Conservation (phyloP, 2,329 filamentous ascomycete genomes). For the Ascochyta fabae region DNA sequence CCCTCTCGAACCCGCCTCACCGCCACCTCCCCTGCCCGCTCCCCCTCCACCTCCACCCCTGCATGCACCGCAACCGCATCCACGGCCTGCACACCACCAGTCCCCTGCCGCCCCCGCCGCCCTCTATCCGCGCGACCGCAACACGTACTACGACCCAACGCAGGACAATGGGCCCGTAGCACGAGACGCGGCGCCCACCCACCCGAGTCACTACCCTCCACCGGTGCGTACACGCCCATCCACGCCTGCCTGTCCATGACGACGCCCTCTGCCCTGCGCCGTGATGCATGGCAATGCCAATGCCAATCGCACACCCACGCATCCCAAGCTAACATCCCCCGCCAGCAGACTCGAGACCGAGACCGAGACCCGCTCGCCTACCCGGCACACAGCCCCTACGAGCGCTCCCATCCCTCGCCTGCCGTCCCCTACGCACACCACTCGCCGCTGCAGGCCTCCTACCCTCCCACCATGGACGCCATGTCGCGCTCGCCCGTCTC, state of each 20-base stretch:
- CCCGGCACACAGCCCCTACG: slow-evolving; percentile 42
- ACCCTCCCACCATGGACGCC: slow-evolving; percentile 43
- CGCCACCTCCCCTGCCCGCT: too few relatives aligned
- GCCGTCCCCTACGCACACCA: slow-evolving; percentile 42
- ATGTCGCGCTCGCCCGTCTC: slow-evolving; percentile 49
- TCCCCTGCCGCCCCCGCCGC: slow-evolving; percentile 50
- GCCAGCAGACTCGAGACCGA: slow-evolving; percentile 40
- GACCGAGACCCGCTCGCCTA: slow-evolving; percentile 43
- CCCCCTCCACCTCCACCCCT: not conserved
- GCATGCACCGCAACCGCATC: too few relatives aligned
- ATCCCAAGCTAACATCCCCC: slow-evolving; percentile 28
- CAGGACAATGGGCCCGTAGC: slow-evolving; percentile 51
- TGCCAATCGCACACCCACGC: not conserved
- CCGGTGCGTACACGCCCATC: slow-evolving; percentile 33
- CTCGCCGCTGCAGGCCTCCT: slow-evolving; percentile 45
- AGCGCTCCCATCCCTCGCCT: slow-evolving; percentile 49
- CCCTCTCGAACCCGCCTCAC: too few relatives aligned
- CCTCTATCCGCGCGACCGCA: slow-evolving; percentile 49
- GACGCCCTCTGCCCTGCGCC: not conserved
- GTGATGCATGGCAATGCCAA: not conserved
- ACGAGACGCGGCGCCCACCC: slow-evolving; percentile 38
- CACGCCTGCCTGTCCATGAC: not conserved
- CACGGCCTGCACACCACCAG: too few relatives aligned
- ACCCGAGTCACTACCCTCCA: slow-evolving; percentile 42
- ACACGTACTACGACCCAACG: slow-evolving; percentile 59